These are phyloP conservation scores for Arthrobotrys iridis DNA, from an alignment of 2,329 filamentous ascomycete species.

Conservation along the genomic window DNA sequence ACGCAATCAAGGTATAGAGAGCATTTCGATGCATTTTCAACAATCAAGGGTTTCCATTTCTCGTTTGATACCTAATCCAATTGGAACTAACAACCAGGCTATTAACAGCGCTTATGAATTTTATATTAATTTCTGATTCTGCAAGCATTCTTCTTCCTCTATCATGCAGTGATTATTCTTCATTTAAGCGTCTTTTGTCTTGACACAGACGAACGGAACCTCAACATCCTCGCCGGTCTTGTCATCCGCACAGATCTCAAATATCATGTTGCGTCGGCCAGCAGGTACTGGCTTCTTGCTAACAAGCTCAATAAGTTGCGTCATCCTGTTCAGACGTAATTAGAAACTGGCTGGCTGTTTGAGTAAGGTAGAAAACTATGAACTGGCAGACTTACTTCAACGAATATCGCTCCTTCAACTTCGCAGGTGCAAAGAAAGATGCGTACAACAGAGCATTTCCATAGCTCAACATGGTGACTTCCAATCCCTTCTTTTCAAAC, in stretches of 20 bases:
- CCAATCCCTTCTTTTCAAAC: conserved; percentile 82
- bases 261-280: conserved; percentile 94
- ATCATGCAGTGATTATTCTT: conserved; percentile 55
- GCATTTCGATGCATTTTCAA: too few species aligned
- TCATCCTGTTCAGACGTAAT: conserved; percentile 71
- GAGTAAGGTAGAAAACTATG: not conserved
- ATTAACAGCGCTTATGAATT: conserved; percentile 8
- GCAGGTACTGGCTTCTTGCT: conserved; percentile 90
- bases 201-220: conserved; percentile 95
- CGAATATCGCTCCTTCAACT: conserved; percentile 81
- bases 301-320: conserved; percentile 84
- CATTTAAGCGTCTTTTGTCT: conserved; percentile 64
- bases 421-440: conserved; percentile 85
- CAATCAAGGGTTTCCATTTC: not conserved
- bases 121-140: not conserved
- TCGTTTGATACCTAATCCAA: not conserved
- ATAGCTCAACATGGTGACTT: conserved; percentile 93
- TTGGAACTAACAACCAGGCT: not conserved
- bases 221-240: conserved; percentile 91
- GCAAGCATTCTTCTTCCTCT: not conserved
- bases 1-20: not conserved
- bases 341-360: conserved; percentile 56
- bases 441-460: conserved; percentile 95
- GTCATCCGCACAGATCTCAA: conserved; percentile 94
- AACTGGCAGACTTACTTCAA: conserved; percentile 69